A percentile compares a stretch with the other conserved stretches of the same genome.
Evolutionary conservation across 2,329 filamentous ascomycete genomes (phyloP).

Genomic region (Diaporthe eres): DNA sequence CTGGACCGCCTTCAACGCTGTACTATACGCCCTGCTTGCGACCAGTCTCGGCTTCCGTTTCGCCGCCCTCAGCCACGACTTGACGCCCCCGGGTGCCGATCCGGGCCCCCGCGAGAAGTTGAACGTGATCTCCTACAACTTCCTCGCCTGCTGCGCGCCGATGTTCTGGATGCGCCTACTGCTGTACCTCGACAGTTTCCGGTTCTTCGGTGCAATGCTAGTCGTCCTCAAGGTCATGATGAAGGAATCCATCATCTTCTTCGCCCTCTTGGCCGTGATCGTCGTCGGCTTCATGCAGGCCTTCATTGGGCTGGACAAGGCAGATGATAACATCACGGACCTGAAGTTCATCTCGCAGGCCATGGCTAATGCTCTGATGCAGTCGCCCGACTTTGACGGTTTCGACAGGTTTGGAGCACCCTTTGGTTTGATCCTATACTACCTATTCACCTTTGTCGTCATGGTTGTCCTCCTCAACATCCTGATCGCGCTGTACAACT

Average conservation of each 20-base stretch:
- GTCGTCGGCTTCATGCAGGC: conserved; percentile 91
- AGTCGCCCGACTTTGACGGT: conserved; percentile 87
- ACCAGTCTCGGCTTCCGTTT: conserved; percentile 85
- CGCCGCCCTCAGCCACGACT: conserved; percentile 78
- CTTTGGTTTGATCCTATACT: conserved; percentile 96
- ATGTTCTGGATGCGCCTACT: conserved; percentile 97
- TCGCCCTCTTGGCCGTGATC: conserved; percentile 88
- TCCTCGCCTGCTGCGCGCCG: conserved; percentile 91
- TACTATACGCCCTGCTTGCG: conserved; percentile 83
- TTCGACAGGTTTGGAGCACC: conserved; percentile 94
- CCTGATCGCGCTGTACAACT: conserved; percentile 97
- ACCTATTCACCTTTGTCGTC: conserved; percentile 96
- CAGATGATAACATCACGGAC: conserved; percentile 80
- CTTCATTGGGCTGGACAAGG: conserved; percentile 91
- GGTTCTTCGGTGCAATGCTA: conserved; percentile 98
- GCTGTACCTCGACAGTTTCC: conserved; percentile 92
- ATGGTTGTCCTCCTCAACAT: conserved; percentile 96
- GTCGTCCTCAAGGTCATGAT: conserved; percentile 97
- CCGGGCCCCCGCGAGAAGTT: conserved; percentile 69
- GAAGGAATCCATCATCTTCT: conserved; percentile 96
- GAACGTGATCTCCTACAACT: conserved; percentile 91
- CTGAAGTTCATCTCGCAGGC: conserved; percentile 81
- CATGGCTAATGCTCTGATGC: conserved; percentile 93
- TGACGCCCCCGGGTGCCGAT: conserved; percentile 47
- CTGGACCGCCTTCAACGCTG: conserved; percentile 95